Conservation (phyloP, 2,329 filamentous ascomycete genomes). For the Phoma sp. region DNA sequence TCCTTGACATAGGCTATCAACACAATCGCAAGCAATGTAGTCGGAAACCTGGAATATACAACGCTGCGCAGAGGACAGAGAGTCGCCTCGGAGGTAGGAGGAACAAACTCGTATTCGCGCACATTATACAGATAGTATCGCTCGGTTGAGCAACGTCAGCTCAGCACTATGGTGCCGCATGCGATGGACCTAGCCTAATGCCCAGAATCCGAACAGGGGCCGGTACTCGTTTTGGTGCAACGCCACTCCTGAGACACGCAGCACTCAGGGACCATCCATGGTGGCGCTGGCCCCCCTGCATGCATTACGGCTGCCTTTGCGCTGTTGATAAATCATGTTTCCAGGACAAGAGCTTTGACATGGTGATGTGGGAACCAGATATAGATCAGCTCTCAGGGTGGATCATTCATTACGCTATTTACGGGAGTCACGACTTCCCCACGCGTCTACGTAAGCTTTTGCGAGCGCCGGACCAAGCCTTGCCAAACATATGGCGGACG, state of each 20-base stretch:
- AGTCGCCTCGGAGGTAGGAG: not conserved
- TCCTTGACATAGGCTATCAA: constrained; percentile 1
- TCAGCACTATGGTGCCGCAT: constrained; percentile 13
- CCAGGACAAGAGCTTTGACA: not conserved
- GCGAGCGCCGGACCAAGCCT: not conserved
- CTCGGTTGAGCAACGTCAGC: constrained; percentile 18
- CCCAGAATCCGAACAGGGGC: constrained; percentile 8
- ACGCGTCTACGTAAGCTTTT: constrained; percentile 14
- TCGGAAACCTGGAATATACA: not conserved
- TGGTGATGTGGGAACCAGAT: not conserved
- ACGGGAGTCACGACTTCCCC: constrained; percentile 12
- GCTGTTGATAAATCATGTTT: constrained; percentile 8
- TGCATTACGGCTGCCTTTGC: constrained; percentile 2
- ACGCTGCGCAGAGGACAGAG: constrained; percentile 6
- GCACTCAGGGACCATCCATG: constrained; percentile 5
- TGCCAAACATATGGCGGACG: not conserved
- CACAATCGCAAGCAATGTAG: not conserved
- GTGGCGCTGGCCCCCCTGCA: constrained; percentile 6
- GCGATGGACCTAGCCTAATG: constrained; percentile 11
- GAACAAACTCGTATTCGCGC: constrained; percentile 13
- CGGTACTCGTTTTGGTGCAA: constrained; percentile 10
- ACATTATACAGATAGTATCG: too few relatives aligned
- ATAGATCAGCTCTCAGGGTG: constrained; percentile 3
- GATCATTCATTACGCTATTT: constrained; percentile 10
- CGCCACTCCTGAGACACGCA: constrained; percentile 8